Evolutionary conservation across 345 rosid genomes (phyloP), one percentile per base, ranked within the genome.

Genomic region (Eucalyptus pauciflora): DNA sequence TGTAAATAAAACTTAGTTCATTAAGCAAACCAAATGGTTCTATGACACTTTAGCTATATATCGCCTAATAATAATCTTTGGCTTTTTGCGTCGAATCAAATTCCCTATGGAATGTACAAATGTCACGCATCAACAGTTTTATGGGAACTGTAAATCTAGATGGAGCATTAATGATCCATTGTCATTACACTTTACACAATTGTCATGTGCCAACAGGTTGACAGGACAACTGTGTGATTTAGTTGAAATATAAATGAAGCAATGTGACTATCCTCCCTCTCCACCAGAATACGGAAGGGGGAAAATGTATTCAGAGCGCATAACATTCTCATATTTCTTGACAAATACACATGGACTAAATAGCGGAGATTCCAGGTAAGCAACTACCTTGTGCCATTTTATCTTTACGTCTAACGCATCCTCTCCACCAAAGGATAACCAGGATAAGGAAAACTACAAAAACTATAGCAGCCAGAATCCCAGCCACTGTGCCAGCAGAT

Each of bases 361-460:
- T 50, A 50, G 52, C 1, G 3, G 18, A 45, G 18, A 50, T 50
- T 50, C 52, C 7, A 50, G 52, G 52, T 50, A 50, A 50, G 52
- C 52, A 50, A 50, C 18, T 50, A 50, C 52, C 52, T 50, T 50
- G 52, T 50, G 52, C 52, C 52, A 50, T 50, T 15, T 50, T 50
- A 50, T 50, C 52, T 15, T 50, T 6, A 50, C 52, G 3, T 50
- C 90, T 67, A 13, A 64, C 33, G 41, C 62, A 88, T 31, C 89
- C 71, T 79, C 41, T 86, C 89, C 90, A 87, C 93, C 91, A 85
- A 64, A 90, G 88, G 52, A 71, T 56, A 29, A 89, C 88, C 6
- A 85, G 10, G 16, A 88, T 52, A 27, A 89, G 90, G 22, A 89
- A 16, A 48, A 90, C 20, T 51, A 83, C 86, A 52, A 86, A 41